These are phyloP conservation scores for Ogataea ganodermae DNA, from an alignment of 805 yeast species.

Conservation along the genomic window DNA sequence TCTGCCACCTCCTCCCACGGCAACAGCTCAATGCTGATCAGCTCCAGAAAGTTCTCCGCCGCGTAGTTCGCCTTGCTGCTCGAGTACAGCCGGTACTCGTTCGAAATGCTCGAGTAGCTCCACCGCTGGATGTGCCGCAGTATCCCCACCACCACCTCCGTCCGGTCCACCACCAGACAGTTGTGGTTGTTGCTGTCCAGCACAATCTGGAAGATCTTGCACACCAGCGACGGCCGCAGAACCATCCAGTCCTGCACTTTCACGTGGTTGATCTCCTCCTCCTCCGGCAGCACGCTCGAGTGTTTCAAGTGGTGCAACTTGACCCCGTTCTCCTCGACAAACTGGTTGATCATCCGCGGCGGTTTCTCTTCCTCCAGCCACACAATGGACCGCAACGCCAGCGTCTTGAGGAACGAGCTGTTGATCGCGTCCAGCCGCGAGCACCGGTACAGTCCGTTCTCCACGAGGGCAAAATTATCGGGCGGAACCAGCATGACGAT, in stretches of 20 bases:
- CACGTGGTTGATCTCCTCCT: slow-evolving; percentile 27
- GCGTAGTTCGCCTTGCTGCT: slow-evolving; percentile 71
- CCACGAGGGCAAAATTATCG: slow-evolving; percentile 88
- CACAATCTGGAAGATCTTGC: slow-evolving; percentile 63
- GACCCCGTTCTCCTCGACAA: slow-evolving; percentile 58
- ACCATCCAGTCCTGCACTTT: slow-evolving; percentile 66
- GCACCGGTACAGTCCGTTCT: slow-evolving; percentile 83
- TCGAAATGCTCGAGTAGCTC: slow-evolving; percentile 81
- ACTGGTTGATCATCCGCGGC: slow-evolving; percentile 65
- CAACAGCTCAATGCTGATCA: slow-evolving; percentile 57
- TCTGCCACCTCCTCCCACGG: slow-evolving; percentile 45
- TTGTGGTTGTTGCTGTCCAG: slow-evolving; percentile 67
- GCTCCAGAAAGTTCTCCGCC: slow-evolving; percentile 80
- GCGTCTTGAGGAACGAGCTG: slow-evolving; percentile 74
- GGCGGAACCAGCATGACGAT: slow-evolving; percentile 82
- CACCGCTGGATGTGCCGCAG: slow-evolving; percentile 83
- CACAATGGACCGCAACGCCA: slow-evolving; percentile 66
- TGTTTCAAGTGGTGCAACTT: slow-evolving; percentile 48
- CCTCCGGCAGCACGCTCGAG: slow-evolving; percentile 26
- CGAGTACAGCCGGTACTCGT: slow-evolving; percentile 79
- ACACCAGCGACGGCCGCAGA: slow-evolving; percentile 63
- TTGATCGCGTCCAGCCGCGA: slow-evolving; percentile 75
- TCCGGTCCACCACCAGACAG: slow-evolving; percentile 73
- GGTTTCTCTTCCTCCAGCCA: slow-evolving; percentile 87
- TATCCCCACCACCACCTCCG: slow-evolving; percentile 78